Base-by-base conservation (phyloP, 2,329 filamentous ascomycete genomes). In the Exophiala viscosa region DNA sequence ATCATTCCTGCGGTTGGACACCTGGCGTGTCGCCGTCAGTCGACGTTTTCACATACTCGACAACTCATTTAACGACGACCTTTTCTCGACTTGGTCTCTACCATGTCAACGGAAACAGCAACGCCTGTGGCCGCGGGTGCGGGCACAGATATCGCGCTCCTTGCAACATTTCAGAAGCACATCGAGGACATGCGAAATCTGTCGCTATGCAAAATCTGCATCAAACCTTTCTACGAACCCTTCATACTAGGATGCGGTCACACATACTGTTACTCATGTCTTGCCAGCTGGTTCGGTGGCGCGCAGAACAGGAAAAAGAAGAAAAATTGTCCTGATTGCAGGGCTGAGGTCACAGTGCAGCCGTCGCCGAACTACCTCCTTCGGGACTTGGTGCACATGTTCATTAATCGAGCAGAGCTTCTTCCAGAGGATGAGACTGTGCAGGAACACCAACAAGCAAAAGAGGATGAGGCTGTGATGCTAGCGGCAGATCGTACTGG, bases 321-420 rank as follows among this genome's bases (percentile, higher is more conserved):
- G 39, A 82, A 79, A 62, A 85, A 84, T 61, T 88, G 85, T 67
- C 85, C 85, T 13, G 83, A 87, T 65, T 88, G 85, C 65, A 78
- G 85, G 54, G 73, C 79, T 3, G 70, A 74, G 33, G 80, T 87
- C 52, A 78, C 73, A 58, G 70, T 78, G 23, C 71, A 80, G 59
- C 84, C 84, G 1, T 80, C 82, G 6, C 84, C 84, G 20, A 82
- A 84, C 36, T 87, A 84, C 64, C 67, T 86, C 38, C 76, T 87
- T 48, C 79, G 84, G 51, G 80, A 86, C 52, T 77, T 87, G 67
- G 82, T 84, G 18, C 75, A 81, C 54, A 73, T 85, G 57, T 85
- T 87, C 66, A 77, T 80, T 36, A 76, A 73, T 58, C 77, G 81
- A 49, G 73, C 73, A 32, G 82, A 86, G 63, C 71, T 87, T 36